Evolutionary conservation across 1,284 basidiomycete species (phyloP), one percentile per base, ranked within the genome.

Genomic region (Irpex lacteus): DNA sequence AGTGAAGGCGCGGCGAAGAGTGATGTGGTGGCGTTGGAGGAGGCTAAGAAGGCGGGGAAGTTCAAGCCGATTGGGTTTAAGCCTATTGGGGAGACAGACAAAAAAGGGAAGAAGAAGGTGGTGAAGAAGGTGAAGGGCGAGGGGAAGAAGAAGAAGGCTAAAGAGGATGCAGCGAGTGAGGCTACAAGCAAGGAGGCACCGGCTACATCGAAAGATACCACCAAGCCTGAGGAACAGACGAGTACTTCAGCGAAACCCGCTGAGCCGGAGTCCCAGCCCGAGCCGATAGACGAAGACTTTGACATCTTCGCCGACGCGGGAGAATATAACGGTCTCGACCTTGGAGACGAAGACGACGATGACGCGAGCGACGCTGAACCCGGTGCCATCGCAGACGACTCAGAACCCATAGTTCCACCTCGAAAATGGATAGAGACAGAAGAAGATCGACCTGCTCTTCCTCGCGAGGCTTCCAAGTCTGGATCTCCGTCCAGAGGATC

Each of bases 241-340:
- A 13, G 34, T 4, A 37, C 19, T 18, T 63, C 36, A 66, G 61
- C 49, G 55, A 40, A 54, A 13, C 66, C 64, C n/a, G 65, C 70
- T 38, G 54, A 65, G 37, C 68, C 72, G 1, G 77, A 80, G 64
- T 72, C 75, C 6, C 79, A 80, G 63, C 72, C 75, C 6, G 79
- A 80, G 63, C 72, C 75, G 2, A 56, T 78, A 6, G 78, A 81
- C 50, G 83, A 86, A 18, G 82, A 90, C 62, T 80, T 90, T 63
- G 86, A 92, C 71, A 97, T 97, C 62, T 98, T 98, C 74, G 92
- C 87, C 0, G 95, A 82, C 60, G 94, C 86, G 1, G 94, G 90
- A 6, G 92, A 94, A 52, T 98, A 97, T 74, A 81, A 88, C 60
- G 93, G 90, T 1, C 71, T 91, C 13, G 83, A 84, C 57, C 72